A percentile compares a stretch with the other conserved stretches of the same genome.
Conservation (phyloP, 1,139 yeast genomes). For the Protomyces arabidopsidicola region DNA sequence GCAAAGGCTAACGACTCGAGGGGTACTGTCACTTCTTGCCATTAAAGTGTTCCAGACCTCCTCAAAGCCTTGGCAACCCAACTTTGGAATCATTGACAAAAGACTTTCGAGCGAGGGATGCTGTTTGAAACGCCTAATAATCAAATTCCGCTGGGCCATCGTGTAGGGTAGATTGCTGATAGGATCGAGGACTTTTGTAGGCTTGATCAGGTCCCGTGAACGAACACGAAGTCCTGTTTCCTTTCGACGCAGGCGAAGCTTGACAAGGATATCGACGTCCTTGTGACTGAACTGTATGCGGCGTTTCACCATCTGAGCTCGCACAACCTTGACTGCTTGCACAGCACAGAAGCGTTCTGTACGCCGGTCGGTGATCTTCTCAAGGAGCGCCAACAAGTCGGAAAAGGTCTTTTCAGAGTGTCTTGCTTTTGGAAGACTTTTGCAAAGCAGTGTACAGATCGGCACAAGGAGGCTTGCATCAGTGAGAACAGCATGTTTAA, state of each 20-base stretch:
- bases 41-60: neutral
- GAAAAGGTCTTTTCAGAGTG: neutral
- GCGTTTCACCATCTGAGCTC: conserved; percentile 2
- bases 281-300: neutral
- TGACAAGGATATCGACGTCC: neutral
- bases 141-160: neutral
- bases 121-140: neutral
- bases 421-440: neutral
- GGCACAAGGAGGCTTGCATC: neutral
- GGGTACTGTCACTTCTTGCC: neutral
- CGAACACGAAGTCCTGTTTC: neutral
- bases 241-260: neutral
- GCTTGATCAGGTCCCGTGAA: neutral
- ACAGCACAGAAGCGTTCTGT: neutral
- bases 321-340: neutral
- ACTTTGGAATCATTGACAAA: neutral
- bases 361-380: neutral
- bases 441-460: neutral
- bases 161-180: neutral
- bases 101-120: too few relatives aligned
- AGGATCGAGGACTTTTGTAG: neutral
- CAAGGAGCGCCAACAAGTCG: neutral
- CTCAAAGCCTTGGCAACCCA: neutral
- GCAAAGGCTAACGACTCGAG: neutral
- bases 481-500: conserved; percentile 1